Conservation (phyloP, 192 early-diverging fungal species). For the Jimgerdemannia lactiflua region DNA sequence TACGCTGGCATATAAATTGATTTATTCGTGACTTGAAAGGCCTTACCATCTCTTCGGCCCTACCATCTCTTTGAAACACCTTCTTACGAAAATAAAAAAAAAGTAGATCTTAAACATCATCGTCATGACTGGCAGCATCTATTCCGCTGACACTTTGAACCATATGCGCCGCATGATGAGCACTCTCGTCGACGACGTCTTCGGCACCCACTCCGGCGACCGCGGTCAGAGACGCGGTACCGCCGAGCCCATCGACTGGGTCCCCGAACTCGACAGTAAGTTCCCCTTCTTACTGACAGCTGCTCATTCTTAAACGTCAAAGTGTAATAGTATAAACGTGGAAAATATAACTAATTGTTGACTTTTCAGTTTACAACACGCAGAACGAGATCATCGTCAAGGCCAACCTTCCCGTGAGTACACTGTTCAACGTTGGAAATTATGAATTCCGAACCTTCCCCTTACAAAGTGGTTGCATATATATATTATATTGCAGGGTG, state of each 20-base stretch:
- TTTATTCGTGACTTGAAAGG: no score
- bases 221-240: background rate
- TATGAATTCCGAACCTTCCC: no score
- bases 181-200: background rate
- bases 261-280: background rate
- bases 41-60: no score
- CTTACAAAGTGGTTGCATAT: no score
- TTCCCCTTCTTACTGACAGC: no score
- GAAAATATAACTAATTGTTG: no score
- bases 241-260: background rate
- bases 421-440: background rate
- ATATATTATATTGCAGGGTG: background rate
- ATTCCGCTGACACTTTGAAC: background rate
- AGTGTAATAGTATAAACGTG: no score
- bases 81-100: no score
- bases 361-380: background rate
- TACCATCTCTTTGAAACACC: no score
- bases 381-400: background rate
- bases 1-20: no score
- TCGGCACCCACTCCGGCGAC: background rate
- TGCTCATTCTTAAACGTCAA: no score
- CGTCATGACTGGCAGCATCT: background rate
- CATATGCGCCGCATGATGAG: background rate
- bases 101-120: background rate
- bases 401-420: background rate